Evolutionary conservation across 2,329 filamentous ascomycete species (phyloP).

Genomic region (Nakataea oryzae): DNA sequence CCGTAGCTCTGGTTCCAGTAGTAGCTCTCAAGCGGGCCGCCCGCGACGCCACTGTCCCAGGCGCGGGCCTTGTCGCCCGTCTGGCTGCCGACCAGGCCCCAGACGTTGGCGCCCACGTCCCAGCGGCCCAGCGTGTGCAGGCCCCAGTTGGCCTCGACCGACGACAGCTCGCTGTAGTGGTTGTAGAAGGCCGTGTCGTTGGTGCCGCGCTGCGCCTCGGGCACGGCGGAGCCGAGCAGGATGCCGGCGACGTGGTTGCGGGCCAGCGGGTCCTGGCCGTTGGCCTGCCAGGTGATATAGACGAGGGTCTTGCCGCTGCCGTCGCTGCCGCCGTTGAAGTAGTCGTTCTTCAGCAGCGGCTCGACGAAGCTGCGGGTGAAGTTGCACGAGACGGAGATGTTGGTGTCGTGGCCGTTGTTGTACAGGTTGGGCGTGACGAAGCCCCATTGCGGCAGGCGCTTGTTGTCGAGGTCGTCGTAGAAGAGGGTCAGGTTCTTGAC

Average conservation of each 20-base stretch:
- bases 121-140: conserved; percentile 60
- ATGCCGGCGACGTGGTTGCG: conserved; percentile 62
- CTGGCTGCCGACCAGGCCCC: conserved; percentile 45
- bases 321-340: conserved; percentile 45
- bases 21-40: conserved; percentile 7
- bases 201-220: conserved; percentile 52
- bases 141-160: conserved; percentile 59
- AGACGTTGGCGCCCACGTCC: conserved; percentile 66
- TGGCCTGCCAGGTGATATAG: conserved; percentile 47
- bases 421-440: conserved; percentile 70
- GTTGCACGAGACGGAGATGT: conserved; percentile 54
- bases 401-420: conserved; percentile 65
- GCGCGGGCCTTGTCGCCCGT: conserved; percentile 41
- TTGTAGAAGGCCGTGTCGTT: conserved; percentile 61
- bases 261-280: conserved; percentile 15
- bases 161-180: conserved; percentile 61
- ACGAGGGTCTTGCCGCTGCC: conserved; percentile 54
- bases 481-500: conserved; percentile 69
- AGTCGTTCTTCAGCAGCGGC: conserved; percentile 56
- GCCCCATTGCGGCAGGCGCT: conserved; percentile 60
- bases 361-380: conserved; percentile 62
- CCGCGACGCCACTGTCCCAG: conserved; percentile 5
- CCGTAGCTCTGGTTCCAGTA: conserved; percentile 17
- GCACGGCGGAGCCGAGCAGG: conserved; percentile 66
- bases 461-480: conserved; percentile 50